These are phyloP conservation scores for Rhododendron vialii DNA, from an alignment of 148 eudicot species.

Conservation along the genomic window DNA sequence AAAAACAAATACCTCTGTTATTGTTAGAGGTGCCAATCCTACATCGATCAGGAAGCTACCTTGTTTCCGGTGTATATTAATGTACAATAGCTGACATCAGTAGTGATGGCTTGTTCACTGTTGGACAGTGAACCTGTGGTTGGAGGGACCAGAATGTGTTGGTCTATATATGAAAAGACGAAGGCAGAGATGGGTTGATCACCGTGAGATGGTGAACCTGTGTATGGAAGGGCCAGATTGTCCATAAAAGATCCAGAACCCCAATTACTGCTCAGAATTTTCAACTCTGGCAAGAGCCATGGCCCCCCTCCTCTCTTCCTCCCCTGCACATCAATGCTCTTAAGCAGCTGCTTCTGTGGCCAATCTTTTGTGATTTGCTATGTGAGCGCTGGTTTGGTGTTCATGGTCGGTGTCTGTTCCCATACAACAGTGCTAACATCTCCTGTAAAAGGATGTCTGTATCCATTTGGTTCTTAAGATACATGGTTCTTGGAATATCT, in stretches of 20 bases:
- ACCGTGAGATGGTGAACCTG: neutral
- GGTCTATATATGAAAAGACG: neutral
- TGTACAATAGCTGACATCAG: neutral
- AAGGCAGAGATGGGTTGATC: neutral
- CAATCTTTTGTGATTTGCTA: neutral
- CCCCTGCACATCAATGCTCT: neutral
- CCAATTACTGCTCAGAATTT: neutral
- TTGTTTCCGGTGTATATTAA: neutral
- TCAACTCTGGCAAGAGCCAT: neutral
- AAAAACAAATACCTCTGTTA: neutral
- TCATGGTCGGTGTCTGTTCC: neutral
- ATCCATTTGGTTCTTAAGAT: neutral
- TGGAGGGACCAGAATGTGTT: neutral
- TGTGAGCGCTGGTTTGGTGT: neutral
- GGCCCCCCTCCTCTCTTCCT: neutral
- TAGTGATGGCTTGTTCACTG: neutral
- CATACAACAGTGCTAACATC: neutral
- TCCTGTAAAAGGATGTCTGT: neutral
- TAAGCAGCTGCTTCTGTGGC: neutral
- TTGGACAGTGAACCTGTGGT: neutral
- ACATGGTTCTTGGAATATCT: neutral
- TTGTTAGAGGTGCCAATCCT: neutral
- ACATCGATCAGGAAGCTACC: neutral
- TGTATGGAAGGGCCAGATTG: neutral
- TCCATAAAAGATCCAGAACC: neutral